Percentiles rank a stretch among this genome's conserved stretches.
phyloP scores from a whole-genome alignment of 75 land plant species.

The Sequoia sempervirens region DNA sequence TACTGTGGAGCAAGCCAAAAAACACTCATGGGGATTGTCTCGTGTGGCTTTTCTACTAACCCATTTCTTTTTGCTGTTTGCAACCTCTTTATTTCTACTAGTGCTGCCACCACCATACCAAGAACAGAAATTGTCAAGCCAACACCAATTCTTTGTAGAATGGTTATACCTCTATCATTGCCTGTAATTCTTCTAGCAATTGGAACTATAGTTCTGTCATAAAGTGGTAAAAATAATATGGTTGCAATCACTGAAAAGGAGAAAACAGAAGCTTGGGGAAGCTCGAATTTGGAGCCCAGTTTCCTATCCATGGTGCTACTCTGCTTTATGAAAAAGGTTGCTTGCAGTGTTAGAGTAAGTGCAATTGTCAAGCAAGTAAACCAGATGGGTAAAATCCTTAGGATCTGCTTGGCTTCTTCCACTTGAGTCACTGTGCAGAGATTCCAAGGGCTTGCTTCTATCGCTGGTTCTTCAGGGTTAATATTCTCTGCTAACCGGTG shows the following conservation, averaged over 20 bases:
- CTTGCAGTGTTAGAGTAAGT: constrained; percentile 20
- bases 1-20: no score
- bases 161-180: constrained; percentile 24
- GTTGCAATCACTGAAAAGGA: constrained; percentile 20
- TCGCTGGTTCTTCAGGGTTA: not conserved
- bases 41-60: no score
- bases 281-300: constrained; percentile 12
- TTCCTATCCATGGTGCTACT: constrained; percentile 37
- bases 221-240: constrained; percentile 22
- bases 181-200: constrained; percentile 18
- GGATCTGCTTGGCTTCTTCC: constrained; percentile 27
- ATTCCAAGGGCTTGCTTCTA: constrained; percentile 15
- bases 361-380: constrained; percentile 1
- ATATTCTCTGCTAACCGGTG: not conserved
- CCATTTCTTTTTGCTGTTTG: no score
- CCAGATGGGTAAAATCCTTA: constrained; percentile 16
- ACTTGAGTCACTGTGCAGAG: constrained; percentile 26
- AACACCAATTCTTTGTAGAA: constrained; percentile 32
- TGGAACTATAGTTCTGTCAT: constrained; percentile 31
- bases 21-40: no score
- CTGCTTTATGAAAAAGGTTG: constrained; percentile 42
- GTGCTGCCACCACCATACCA: no score
- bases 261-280: constrained; percentile 30
- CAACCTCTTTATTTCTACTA: no score
- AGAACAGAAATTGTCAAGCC: no score